Base-by-base conservation (phyloP, 1,139 yeast species). In the Sugiyamaella paludigena region DNA sequence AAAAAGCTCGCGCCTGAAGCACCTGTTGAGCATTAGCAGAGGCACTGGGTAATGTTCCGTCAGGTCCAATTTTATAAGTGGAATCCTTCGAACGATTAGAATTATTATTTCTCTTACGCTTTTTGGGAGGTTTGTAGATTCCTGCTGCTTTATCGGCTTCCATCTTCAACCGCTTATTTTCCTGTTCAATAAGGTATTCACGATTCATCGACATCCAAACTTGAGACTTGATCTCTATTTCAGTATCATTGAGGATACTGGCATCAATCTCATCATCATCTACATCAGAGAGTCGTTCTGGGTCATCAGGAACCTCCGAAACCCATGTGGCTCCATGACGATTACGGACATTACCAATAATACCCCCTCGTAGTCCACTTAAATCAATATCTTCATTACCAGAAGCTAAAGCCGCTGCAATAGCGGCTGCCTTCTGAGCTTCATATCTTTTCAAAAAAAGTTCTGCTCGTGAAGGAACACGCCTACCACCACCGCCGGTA, bases 201-300 rank as follows among this genome's bases (percentile, higher is more conserved):
- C 86, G 87, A 67, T 92, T 88, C 47, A 87, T 74, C 1, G 94
- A 89, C 49, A 86, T 80, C 98, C 98, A 92, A 5, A 89, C 79
- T 53, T 84, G 75, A 57, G 87, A 89, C 67, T 87, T 91, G 60
- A 82, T 62, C 49, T 73, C 69, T 10, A 81, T 76, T 57, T 92
- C 96, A 41, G 81, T 85, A 43, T 78, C 81, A 3, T 79, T 76
- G 48, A 92, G 71, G 43, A 87, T 63, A 38, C 82, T 74, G 0
- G 71, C 68, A 3, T 79, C 80, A 9, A 87, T 71, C 60, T 89
- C 95, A 16, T 80, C 86, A 62, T 89, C 97, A 58, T 87, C 95
- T 10, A 87, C 86, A 61, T 87, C 95, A 31, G 81, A 83, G 40
- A 87, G 72, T 48, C 78, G 73, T 2, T 77, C 83, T 1, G 80